Percentiles rank a stretch among this genome's conserved stretches.
phyloP scores from a whole-genome alignment of 225 moss, liverwort and hornwort species.

The Sphagnum tenellum region DNA sequence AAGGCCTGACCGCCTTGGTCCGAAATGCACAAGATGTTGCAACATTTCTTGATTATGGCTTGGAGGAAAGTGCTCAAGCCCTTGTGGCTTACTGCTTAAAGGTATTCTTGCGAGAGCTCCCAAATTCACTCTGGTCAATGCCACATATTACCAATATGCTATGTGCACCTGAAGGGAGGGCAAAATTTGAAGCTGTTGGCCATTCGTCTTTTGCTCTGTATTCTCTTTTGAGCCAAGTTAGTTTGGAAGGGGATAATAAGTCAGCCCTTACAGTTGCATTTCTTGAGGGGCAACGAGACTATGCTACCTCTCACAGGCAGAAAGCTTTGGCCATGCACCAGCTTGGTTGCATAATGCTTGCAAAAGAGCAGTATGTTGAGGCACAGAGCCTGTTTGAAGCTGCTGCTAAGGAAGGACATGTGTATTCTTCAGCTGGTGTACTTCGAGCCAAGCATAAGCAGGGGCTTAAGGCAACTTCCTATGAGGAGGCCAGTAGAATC shows the following conservation, averaged over 20 bases:
- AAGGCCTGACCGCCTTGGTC: conserved; percentile 60
- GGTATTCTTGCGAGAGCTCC: conserved; percentile 91
- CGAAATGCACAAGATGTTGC: conserved; percentile 64
- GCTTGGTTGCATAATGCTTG: conserved; percentile 80
- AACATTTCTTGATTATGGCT: conserved; percentile 70
- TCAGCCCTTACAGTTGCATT: conserved; percentile 76
- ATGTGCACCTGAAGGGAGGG: conserved; percentile 54
- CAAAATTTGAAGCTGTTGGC: conserved; percentile 56
- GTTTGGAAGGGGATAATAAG: conserved; percentile 85
- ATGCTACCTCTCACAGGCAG: conserved; percentile 57
- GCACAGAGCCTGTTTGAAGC: conserved; percentile 62
- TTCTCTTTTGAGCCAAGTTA: conserved; percentile 83
- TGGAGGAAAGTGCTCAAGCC: conserved; percentile 72
- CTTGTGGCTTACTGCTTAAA: conserved; percentile 81
- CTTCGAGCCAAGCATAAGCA: conserved; percentile 71
- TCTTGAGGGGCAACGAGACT: conserved; percentile 59
- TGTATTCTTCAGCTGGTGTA: conserved; percentile 82
- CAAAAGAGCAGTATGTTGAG: conserved; percentile 62
- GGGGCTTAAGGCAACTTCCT: conserved; percentile 52
- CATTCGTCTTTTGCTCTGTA: conserved; percentile 86
- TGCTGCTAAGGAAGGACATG: conserved; percentile 78
- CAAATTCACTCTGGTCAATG: conserved; percentile 54
- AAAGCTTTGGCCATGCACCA: conserved; percentile 84
- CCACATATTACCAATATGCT: conserved; percentile 53
- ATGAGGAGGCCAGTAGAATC: conserved; percentile 58